Percentiles rank a stretch among this genome's conserved stretches.
Conservation (phyloP, 768 basidiomycete species). For the Amanita exitialis region DNA sequence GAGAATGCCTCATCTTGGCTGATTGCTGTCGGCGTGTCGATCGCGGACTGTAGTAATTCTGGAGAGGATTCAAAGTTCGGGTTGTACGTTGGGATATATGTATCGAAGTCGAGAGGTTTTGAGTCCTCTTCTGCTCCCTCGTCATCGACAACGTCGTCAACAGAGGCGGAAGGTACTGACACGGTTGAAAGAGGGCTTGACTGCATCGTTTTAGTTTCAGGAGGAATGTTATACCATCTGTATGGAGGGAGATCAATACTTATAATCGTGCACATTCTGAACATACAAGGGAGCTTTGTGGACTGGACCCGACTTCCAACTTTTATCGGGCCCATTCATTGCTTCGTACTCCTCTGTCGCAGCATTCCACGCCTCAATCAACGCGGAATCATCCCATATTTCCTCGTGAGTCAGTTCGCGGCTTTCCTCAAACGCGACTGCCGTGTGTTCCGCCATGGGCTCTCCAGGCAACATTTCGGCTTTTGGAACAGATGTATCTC, state of each 20-base stretch:
- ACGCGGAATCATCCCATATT: constrained; percentile 80
- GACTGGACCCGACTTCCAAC: constrained; percentile 62
- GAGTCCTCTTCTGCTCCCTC: constrained; percentile 29
- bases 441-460: not conserved
- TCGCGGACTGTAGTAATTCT: constrained; percentile 9
- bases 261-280: not conserved
- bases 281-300: constrained; percentile 69
- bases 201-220: constrained; percentile 12
- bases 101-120: constrained; percentile 55
- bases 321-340: constrained; percentile 57
- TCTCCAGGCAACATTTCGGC: not conserved
- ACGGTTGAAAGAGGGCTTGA: constrained; percentile 14
- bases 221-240: constrained; percentile 76
- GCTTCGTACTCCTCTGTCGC: constrained; percentile 75
- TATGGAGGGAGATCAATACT: constrained; percentile 2
- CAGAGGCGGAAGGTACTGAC: constrained; percentile 4
- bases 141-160: not conserved
- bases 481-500: not conserved
- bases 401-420: constrained; percentile 61
- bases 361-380: constrained; percentile 79
- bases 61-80: constrained; percentile 36
- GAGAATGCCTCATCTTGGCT: constrained; percentile 70
- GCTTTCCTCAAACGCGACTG: constrained; percentile 31
- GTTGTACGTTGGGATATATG: constrained; percentile 62
- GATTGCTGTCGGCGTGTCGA: constrained; percentile 27